Base-by-base conservation (phyloP, 2,329 filamentous ascomycete species). In the Phyllachora maydis region DNA sequence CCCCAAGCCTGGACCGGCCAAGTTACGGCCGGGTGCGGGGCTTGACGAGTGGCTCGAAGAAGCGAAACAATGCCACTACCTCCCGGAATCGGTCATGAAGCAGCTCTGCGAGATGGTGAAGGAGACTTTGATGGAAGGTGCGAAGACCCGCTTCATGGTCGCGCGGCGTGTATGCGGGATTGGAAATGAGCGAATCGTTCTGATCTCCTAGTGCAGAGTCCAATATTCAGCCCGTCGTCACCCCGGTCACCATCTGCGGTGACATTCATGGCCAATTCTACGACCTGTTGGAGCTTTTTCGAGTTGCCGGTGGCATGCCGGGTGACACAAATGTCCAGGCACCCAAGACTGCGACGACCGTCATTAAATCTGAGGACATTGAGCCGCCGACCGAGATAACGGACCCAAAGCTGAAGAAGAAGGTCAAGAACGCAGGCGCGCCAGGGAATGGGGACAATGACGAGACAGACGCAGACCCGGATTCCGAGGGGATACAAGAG, bases 241-340 rank as follows among this genome's bases (percentile, higher is more conserved):
- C 88, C 0, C 88, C 88, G 5, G 88, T 98, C 32, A 98, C 88
- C 4, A 76, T 98, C 32, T 95, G 88, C 42, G 88, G 88, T 43
- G 88, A 98, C 45, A 95, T 98, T 32, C 88, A 98, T 50, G 88
- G 88, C 38, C 88, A 98, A 52, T 95, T 95, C 49, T 95, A 98
- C 52, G 88, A 98, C 47, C 61, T 98, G 7, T 68, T 95, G 30
- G 88, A 98, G 56, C 69, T 98, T 23, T 98, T 98, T 52, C 75
- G 83, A 25, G 85, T 98, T 19, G 82, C 85, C 22, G 88, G 88
- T 30, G 88, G 88, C 34, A 93, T 95, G 78, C 88, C 88, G 8
- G 81, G 81, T 38, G 77, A 91, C 38, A 64, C 66, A 18, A 64
- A 71, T 30, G 59, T 70, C 14, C 63, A 82, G 40, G 53, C 65